Evolutionary conservation across 192 early-diverging fungal genomes (phyloP).

Genomic region (Podila minutissima): DNA sequence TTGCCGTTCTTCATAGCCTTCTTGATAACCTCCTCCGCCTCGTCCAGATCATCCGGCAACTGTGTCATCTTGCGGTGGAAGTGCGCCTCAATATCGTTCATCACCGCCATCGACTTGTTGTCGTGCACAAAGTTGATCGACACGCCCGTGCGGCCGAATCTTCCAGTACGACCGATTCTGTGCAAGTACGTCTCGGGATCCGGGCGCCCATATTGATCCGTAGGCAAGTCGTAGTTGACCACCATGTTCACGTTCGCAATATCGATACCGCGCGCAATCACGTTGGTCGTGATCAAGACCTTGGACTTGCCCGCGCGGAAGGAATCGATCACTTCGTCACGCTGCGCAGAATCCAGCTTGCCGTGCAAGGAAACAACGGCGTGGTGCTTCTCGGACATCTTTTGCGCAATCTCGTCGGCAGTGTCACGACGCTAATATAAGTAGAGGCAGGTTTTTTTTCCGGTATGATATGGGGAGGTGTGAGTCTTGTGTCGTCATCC

Average conservation of each 20-base stretch:
- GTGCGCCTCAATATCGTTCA: constrained; percentile 85
- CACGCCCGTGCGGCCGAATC: constrained; percentile 95
- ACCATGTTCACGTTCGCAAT: constrained; percentile 95
- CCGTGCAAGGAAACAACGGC: constrained; percentile 88
- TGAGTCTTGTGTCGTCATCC: too few relatives aligned
- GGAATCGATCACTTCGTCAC: constrained; percentile 92
- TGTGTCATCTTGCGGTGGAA: constrained; percentile 83
- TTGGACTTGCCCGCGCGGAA: constrained; percentile 92
- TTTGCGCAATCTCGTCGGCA: constrained; percentile 80
- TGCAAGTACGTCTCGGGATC: constrained; percentile 97
- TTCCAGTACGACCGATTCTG: constrained; percentile 96
- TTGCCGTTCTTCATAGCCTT: constrained; percentile 63
- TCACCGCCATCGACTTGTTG: constrained; percentile 73
- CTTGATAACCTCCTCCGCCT: constrained; percentile 89
- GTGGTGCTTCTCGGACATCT: constrained; percentile 87
- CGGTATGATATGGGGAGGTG: background rate
- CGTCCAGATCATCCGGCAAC: constrained; percentile 83
- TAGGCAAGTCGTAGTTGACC: constrained; percentile 96
- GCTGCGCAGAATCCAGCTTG: constrained; percentile 74
- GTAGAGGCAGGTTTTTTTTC: background rate
- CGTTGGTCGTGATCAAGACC: constrained; percentile 97
- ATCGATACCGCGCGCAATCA: constrained; percentile 97
- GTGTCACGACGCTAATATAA: constrained; percentile 72
- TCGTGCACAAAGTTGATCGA: constrained; percentile 96
- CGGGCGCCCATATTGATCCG: constrained; percentile 67